Conservation (phyloP, 2,329 filamentous ascomycete species). For the Raffaelea arxii region DNA sequence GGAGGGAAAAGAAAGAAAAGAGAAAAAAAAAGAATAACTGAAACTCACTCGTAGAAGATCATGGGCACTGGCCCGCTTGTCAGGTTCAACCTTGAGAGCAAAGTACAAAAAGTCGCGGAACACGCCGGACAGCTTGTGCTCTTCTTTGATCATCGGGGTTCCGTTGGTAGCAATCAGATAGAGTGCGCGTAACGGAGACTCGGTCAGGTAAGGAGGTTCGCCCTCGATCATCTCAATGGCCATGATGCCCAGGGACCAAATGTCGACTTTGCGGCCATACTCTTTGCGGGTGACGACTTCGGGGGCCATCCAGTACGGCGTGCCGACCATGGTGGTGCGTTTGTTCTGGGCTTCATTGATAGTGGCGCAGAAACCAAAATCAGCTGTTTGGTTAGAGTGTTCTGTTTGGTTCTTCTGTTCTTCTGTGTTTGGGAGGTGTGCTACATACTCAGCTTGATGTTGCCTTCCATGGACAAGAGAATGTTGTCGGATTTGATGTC, state of each 20-base stretch:
- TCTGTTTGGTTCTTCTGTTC: no score
- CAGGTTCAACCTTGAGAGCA: slow-evolving; percentile 91
- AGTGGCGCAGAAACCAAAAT: slow-evolving; percentile 97
- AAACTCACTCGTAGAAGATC: slow-evolving; percentile 77
- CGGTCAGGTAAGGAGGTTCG: slow-evolving; percentile 92
- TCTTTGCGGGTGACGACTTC: slow-evolving; percentile 96
- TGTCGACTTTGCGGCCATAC: slow-evolving; percentile 96
- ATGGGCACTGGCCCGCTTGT: slow-evolving; percentile 91
- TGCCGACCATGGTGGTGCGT: slow-evolving; percentile 97
- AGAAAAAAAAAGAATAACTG: not conserved
- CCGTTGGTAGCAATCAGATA: slow-evolving; percentile 97
- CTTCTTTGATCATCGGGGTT: slow-evolving; percentile 89
- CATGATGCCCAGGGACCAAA: slow-evolving; percentile 98
- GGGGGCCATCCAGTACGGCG: slow-evolving; percentile 99
- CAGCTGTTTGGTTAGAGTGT: slow-evolving; percentile 57
- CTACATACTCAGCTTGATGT: slow-evolving; percentile 88
- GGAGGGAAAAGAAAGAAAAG: slow-evolving; percentile 6
- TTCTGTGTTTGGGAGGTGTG: no score
- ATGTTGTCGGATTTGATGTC: slow-evolving; percentile 99
- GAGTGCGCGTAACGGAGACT: slow-evolving; percentile 83
- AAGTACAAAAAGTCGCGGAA: slow-evolving; percentile 91
- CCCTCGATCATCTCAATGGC: slow-evolving; percentile 99
- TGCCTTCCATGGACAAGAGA: slow-evolving; percentile 81
- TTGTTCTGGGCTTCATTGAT: slow-evolving; percentile 97
- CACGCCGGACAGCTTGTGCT: slow-evolving; percentile 66